phyloP scores from a whole-genome alignment of 2,329 filamentous ascomycete species.

The Ascochyta fabae region DNA sequence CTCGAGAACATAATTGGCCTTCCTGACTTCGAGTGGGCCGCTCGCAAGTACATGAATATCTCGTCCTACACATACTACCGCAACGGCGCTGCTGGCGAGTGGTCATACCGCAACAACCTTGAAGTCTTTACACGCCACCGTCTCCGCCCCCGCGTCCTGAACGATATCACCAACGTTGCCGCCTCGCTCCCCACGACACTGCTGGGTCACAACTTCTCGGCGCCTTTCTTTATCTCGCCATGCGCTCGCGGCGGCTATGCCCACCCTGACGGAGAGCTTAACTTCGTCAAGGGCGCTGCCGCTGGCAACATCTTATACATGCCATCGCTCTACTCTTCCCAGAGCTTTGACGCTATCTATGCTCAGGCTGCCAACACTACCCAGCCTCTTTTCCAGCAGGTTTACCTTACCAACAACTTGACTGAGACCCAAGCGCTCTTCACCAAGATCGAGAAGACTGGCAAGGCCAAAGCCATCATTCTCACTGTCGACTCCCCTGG shows the following conservation, averaged over 20 bases:
- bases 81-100: slow-evolving; percentile 63
- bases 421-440: slow-evolving; percentile 43
- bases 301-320: slow-evolving; percentile 61
- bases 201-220: slow-evolving; percentile 60
- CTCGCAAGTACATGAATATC: slow-evolving; percentile 56
- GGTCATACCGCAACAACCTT: slow-evolving; percentile 63
- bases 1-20: slow-evolving; percentile 57
- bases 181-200: slow-evolving; percentile 54
- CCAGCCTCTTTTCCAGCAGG: slow-evolving; percentile 52
- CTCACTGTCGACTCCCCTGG: slow-evolving; percentile 52
- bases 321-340: slow-evolving; percentile 45
- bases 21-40: slow-evolving; percentile 62
- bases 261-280: slow-evolving; percentile 57
- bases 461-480: slow-evolving; percentile 49
- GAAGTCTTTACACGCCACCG: slow-evolving; percentile 60
- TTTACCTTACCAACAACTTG: slow-evolving; percentile 47
- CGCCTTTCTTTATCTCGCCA: slow-evolving; percentile 63
- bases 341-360: slow-evolving; percentile 43
- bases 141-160: slow-evolving; percentile 57
- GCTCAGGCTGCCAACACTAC: slow-evolving; percentile 27
- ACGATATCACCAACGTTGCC: slow-evolving; percentile 56
- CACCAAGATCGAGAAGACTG: slow-evolving; percentile 38
- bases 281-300: slow-evolving; percentile 58
- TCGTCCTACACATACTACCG: slow-evolving; percentile 64
- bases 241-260: slow-evolving; percentile 49